Conservation (phyloP, 2,329 filamentous ascomycete species). For the Epichloe gansuensis region DNA sequence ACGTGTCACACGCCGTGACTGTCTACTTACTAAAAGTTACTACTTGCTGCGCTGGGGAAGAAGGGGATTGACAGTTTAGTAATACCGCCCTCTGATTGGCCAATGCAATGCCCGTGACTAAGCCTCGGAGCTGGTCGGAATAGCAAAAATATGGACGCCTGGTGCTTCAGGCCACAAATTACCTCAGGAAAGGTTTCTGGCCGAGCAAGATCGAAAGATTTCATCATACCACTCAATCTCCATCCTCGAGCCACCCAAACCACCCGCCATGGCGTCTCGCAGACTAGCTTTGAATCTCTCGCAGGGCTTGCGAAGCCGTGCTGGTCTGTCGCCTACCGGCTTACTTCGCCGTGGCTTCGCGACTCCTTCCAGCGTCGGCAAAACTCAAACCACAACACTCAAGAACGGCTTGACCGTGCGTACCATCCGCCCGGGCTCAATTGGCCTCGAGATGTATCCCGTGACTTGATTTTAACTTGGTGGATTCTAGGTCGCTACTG, state of each 20-base stretch:
- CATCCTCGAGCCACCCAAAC: conserved; percentile 35
- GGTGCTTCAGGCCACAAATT: conserved; percentile 29
- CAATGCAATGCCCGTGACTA: conserved; percentile 8
- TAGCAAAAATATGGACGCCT: conserved; percentile 25
- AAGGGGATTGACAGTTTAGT: conserved; percentile 12
- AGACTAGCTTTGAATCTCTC: conserved; percentile 92
- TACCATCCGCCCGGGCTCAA: conserved; percentile 21
- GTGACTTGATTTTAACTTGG: conserved; percentile 16
- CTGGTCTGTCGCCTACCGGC: conserved; percentile 67
- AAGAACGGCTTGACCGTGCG: conserved; percentile 93
- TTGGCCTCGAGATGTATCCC: conserved; percentile 20
- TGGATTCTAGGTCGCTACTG: conserved; percentile 70
- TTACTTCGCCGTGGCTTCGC: conserved; percentile 79
- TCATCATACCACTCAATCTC: conserved; percentile 45
- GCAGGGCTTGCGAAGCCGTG: conserved; percentile 77
- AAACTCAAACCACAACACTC: conserved; percentile 91
- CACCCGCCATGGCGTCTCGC: conserved; percentile 77
- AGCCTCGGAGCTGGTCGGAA: conserved; percentile 31
- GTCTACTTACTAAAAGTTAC: no score
- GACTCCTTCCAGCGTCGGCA: conserved; percentile 67
- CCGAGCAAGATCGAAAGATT: conserved; percentile 34
- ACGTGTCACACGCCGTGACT: no score
- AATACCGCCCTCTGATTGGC: conserved; percentile 25
- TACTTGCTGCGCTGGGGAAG: no score
- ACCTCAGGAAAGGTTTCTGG: conserved; percentile 34